Evolutionary conservation across 2,329 filamentous ascomycete genomes (phyloP).

Genomic region (Clarireedia monteithiana): DNA sequence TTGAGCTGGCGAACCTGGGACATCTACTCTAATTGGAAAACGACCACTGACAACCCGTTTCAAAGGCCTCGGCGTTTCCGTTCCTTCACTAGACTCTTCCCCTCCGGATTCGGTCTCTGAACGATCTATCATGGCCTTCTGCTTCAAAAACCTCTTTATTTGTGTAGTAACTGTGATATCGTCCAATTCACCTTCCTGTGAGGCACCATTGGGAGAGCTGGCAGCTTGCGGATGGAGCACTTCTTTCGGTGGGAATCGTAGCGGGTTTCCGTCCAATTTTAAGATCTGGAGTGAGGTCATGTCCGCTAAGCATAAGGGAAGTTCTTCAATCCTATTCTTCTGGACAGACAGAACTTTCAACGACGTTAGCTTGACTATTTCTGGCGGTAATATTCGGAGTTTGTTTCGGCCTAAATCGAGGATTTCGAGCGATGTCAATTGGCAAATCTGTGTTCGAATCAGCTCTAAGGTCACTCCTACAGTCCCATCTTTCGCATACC

Average conservation of each 20-base stretch:
- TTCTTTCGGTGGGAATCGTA: constrained; percentile 70
- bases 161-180: constrained; percentile 52
- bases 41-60: constrained; percentile 57
- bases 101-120: constrained; percentile 48
- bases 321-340: constrained; percentile 76
- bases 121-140: constrained; percentile 40
- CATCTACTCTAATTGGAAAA: constrained; percentile 65
- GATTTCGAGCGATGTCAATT: constrained; percentile 81
- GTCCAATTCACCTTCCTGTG: constrained; percentile 52
- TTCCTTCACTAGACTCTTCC: constrained; percentile 62
- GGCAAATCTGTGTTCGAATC: constrained; percentile 57
- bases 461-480: constrained; percentile 4
- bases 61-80: constrained; percentile 67
- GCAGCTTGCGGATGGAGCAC: constrained; percentile 52
- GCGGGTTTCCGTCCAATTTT: constrained; percentile 82
- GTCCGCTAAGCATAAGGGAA: constrained; percentile 78
- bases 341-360: constrained; percentile 84
- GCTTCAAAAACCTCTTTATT: constrained; percentile 53
- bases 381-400: constrained; percentile 66
- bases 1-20: constrained; percentile 63
- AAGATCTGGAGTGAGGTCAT: constrained; percentile 85
- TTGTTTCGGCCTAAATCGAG: constrained; percentile 88
- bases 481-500: constrained; percentile 36
- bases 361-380: constrained; percentile 73
- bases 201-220: constrained; percentile 43